Percentiles rank a stretch among this genome's conserved stretches.
Evolutionary conservation across 805 yeast genomes (phyloP).

Genomic region (Brettanomyces naardenensis): DNA sequence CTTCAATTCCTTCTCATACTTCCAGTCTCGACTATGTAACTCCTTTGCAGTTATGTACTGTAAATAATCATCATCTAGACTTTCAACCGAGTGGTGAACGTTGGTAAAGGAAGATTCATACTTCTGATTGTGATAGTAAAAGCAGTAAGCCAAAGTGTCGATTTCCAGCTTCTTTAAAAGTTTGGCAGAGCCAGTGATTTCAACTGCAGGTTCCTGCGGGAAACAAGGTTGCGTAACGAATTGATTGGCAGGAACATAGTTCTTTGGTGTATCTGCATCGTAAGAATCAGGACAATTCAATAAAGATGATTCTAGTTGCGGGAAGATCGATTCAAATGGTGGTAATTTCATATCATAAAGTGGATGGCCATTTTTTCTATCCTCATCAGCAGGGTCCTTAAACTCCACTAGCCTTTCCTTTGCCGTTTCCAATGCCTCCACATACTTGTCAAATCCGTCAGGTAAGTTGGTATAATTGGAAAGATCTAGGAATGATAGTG

Average conservation of each 20-base stretch:
- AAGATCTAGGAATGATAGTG: conserved; percentile 16
- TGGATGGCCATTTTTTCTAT: conserved; percentile 10
- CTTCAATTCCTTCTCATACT: conserved; percentile 56
- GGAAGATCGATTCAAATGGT: conserved; percentile 44
- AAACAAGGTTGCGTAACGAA: conserved; percentile 87
- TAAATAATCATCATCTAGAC: conserved; percentile 45
- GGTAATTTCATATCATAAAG: conserved; percentile 41
- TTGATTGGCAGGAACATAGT: conserved; percentile 67
- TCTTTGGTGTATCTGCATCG: conserved; percentile 78
- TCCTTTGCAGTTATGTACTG: conserved; percentile 78
- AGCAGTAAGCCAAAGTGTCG: conserved; percentile 86
- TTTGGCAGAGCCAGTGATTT: conserved; percentile 49
- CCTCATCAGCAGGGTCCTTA: conserved; percentile 22
- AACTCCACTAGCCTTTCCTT: conserved; percentile 21
- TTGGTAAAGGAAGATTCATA: conserved; percentile 18
- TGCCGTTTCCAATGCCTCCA: conserved; percentile 23
- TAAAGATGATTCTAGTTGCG: conserved; percentile 66
- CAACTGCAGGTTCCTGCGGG: conserved; percentile 78
- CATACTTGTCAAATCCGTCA: conserved; percentile 17
- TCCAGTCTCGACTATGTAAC: conserved; percentile 75
- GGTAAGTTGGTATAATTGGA: conserved; percentile 21
- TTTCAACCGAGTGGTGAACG: conserved; percentile 12
- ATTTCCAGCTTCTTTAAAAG: conserved; percentile 66
- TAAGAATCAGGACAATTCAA: conserved; percentile 89
- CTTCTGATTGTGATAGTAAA: conserved; percentile 59